Conservation (phyloP, 805 yeast species). For the Wickerhamiella occidentalis region DNA sequence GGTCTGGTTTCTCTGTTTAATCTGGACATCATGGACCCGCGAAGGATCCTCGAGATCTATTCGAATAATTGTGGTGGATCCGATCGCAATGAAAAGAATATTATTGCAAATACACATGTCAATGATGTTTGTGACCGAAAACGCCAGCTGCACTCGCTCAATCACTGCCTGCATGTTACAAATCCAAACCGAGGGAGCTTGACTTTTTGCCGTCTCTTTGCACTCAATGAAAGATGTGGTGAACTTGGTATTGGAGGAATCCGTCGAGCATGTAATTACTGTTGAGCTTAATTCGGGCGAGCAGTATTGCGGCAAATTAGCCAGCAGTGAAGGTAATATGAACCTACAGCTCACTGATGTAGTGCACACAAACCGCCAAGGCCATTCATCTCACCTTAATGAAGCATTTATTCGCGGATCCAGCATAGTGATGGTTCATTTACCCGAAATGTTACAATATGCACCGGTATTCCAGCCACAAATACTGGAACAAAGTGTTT, state of each 20-base stretch:
- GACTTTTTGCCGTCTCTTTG: too few relatives aligned
- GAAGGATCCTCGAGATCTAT: slow-evolving; percentile 58
- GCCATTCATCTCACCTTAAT: slow-evolving; percentile 61
- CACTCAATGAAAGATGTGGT: slow-evolving; percentile 60
- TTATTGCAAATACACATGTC: slow-evolving; percentile 46
- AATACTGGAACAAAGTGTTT: slow-evolving; percentile 19
- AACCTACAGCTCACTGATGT: slow-evolving; percentile 77
- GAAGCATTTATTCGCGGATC: slow-evolving; percentile 89
- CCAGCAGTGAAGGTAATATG: slow-evolving; percentile 86
- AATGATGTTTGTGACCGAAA: slow-evolving; percentile 36
- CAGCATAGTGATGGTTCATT: slow-evolving; percentile 66
- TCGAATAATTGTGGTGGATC: slow-evolving; percentile 42
- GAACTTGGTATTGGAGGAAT: slow-evolving; percentile 72
- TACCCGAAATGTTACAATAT: slow-evolving; percentile 75
- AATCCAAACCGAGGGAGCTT: background rate
- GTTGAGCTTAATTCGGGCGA: slow-evolving; percentile 78
- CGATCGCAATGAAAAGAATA: slow-evolving; percentile 42
- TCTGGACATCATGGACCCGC: slow-evolving; percentile 34
- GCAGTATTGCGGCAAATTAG: slow-evolving; percentile 72
- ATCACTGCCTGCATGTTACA: slow-evolving; percentile 20
- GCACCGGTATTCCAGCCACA: slow-evolving; percentile 72
- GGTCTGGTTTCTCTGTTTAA: slow-evolving; percentile 18
- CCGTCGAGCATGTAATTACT: slow-evolving; percentile 76
- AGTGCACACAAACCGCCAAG: slow-evolving; percentile 63
- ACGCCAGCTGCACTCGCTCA: slow-evolving; percentile 40